Conservation (phyloP, 2,329 filamentous ascomycete genomes). For the Raffaelea albimanens region DNA sequence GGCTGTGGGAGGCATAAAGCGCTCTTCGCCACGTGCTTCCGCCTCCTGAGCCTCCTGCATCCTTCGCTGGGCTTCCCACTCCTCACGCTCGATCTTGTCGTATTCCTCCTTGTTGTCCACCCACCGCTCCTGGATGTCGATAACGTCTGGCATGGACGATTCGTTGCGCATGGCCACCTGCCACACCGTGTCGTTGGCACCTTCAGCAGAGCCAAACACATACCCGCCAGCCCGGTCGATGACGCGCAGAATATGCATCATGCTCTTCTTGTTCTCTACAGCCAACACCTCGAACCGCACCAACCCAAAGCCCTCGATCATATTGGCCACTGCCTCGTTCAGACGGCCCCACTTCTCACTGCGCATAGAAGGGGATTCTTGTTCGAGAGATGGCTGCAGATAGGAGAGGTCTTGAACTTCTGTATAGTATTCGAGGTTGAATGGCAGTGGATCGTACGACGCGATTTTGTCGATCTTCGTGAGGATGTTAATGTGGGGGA, state of each 20-base stretch:
- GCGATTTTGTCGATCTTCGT: constrained; percentile 95
- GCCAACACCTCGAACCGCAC: constrained; percentile 90
- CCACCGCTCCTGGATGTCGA: constrained; percentile 94
- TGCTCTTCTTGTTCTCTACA: constrained; percentile 92
- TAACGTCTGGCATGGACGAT: constrained; percentile 65
- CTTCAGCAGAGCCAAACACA: constrained; percentile 82
- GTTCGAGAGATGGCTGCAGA: constrained; percentile 68
- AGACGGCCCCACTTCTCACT: constrained; percentile 72
- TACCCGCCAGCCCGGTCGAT: constrained; percentile 92
- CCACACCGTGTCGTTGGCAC: constrained; percentile 95
- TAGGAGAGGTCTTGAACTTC: constrained; percentile 90
- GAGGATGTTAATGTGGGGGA: constrained; percentile 89
- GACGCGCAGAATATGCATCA: constrained; percentile 82
- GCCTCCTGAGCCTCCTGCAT: constrained; percentile 19
- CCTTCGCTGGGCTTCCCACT: constrained; percentile 66
- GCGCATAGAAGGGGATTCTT: constrained; percentile 61
- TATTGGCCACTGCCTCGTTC: constrained; percentile 75
- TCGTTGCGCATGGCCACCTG: constrained; percentile 82
- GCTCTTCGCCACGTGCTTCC: constrained; percentile 22
- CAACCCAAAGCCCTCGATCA: constrained; percentile 83
- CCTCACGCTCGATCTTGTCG: constrained; percentile 67
- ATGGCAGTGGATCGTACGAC: constrained; percentile 76
- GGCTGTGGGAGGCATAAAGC: constrained; percentile 20
- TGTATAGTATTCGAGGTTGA: constrained; percentile 95
- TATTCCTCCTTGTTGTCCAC: constrained; percentile 81